Percentiles rank a stretch among this genome's conserved stretches.
These are phyloP conservation scores for Bipolaris oryzae DNA, from an alignment of 2,329 filamentous ascomycete species.

Conservation along the genomic window DNA sequence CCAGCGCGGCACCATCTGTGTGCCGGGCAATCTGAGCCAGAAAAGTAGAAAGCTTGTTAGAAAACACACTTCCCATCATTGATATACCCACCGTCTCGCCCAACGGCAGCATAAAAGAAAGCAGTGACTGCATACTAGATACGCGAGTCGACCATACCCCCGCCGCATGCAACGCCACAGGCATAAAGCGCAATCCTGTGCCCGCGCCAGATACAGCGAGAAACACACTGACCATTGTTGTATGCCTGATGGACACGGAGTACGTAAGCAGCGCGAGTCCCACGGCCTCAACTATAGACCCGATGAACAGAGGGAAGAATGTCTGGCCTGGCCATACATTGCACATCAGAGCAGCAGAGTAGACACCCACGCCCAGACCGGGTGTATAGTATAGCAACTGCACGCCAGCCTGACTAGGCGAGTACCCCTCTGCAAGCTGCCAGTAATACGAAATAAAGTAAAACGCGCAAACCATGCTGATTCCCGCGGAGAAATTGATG, in stretches of 20 bases:
- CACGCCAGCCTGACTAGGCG: conserved; percentile 48
- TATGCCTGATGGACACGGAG: conserved; percentile 59
- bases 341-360: conserved; percentile 63
- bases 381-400: conserved; percentile 69
- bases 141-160: conserved; percentile 66
- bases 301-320: conserved; percentile 60
- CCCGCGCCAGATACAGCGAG: conserved; percentile 69
- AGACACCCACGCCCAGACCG: conserved; percentile 66
- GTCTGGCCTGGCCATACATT: conserved; percentile 68
- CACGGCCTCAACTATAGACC: conserved; percentile 58
- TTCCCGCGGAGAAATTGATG: conserved; percentile 66
- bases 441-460: conserved; percentile 75
- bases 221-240: conserved; percentile 66
- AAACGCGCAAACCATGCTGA: conserved; percentile 62
- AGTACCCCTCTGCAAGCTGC: conserved; percentile 63
- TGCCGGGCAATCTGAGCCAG: conserved; percentile 27
- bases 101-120: conserved; percentile 65
- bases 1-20: conserved; percentile 31
- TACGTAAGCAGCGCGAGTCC: conserved; percentile 65
- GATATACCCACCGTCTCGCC: conserved; percentile 70
- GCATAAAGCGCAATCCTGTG: conserved; percentile 70
- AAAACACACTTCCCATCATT: conserved; percentile 72
- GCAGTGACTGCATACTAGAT: conserved; percentile 64
- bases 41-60: conserved; percentile 58
- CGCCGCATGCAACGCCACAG: conserved; percentile 65